Base-by-base conservation (phyloP, 768 basidiomycete genomes). In the Mycena indigotica region DNA sequence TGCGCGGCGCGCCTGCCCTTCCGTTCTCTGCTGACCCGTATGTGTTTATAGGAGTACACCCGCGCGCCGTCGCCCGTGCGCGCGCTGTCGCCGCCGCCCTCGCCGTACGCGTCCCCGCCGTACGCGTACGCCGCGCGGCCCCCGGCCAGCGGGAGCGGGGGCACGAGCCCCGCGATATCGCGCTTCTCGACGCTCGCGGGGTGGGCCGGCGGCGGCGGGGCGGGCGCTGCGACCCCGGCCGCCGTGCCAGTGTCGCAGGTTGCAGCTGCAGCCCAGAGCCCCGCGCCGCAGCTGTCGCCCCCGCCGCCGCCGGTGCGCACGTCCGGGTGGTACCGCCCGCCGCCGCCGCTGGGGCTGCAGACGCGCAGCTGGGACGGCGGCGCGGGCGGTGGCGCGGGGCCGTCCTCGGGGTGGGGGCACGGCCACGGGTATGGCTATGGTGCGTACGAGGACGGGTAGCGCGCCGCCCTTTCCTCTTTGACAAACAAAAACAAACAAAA, bases 101-200 rank as follows among this genome's bases (percentile, higher is more conserved):
- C 21, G 6, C 46, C 46, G 12, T 48, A 48, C 58, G 28, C 21
- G 30, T 16, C 52, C 55, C n/a, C 50, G 52, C 50, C 52, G 60
- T 38, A 53, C 30, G 30, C 41, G 61, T 59, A 53, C 64, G 26
- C 65, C 56, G 2, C 32, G 32, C 10, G 17, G 32, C 32, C 13
- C 41, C 8, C 6, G 15, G 8, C 13, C 41, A 44, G 35, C 35
- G 12, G n/a, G 10, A 38, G 12, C 35, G n/a, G 35, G 10, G n/a
- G 21, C 41, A 23, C 15, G 15, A 8, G 15, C 12, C 41, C 41
- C 23, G 21, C 69, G 61, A 54, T 68, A 66, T 73, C 73, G 23
- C 65, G 68, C 10, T 77, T 72, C 59, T 77, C 75, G 40, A 72
- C 74, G 25, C 66, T 77, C 24, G 70, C 69, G 12, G 75, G 74